Base-by-base conservation (phyloP, 192 early-diverging fungal genomes). In the Linnemannia schmuckeri region DNA sequence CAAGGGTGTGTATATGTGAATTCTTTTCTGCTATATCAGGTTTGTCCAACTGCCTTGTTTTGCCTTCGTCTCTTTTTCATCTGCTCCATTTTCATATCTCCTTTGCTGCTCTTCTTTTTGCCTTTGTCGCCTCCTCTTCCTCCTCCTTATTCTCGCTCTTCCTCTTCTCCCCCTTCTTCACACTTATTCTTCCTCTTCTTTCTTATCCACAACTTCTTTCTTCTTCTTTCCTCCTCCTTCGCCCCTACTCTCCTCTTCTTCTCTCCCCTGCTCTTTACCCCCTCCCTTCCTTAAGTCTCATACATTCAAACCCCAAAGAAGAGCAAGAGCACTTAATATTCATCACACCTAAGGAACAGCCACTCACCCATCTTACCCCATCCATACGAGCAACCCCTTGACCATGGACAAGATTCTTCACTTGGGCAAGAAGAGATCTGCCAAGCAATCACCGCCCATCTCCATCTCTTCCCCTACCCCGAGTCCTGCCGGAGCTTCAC, bases 321-420 rank as follows among this genome's bases (percentile, higher is more conserved):
- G 37, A 46, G 37, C 37, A 37, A 22, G n/a, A 37, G 13, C 33
- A 38, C 27, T 22, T 40, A 72, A 4, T 38, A 74, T 12, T 27
- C 20, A 33, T 46, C 40, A 27, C 72, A 52, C 22, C 40, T 18
- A 24, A 35, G 35, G 37, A 72, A 52, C 35, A 42, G 22, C 33
- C 70, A 10, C 70, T 42, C 22, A 35, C 20, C 24, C 70, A 27
- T 42, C 40, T 71, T 15, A 24, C 41, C 41, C 52, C 57, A 27
- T 44, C 61, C 61, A 54, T 30, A 7, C 57, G 52, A 72, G 52
- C 70, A 10, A 52, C 57, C 18, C 38, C 24, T 22, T 68, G 40
- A 61, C 61, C 79, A 81, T 87, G 79, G 85, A 87, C 75, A 87
- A 87, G 66, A 35, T 87, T 63, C 80, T 87, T 40, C 85, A 87